Percentiles rank a stretch among this genome's conserved stretches.
Evolutionary conservation across 2,329 filamentous ascomycete species (phyloP).

Genomic region (Colletotrichum zoysiae): DNA sequence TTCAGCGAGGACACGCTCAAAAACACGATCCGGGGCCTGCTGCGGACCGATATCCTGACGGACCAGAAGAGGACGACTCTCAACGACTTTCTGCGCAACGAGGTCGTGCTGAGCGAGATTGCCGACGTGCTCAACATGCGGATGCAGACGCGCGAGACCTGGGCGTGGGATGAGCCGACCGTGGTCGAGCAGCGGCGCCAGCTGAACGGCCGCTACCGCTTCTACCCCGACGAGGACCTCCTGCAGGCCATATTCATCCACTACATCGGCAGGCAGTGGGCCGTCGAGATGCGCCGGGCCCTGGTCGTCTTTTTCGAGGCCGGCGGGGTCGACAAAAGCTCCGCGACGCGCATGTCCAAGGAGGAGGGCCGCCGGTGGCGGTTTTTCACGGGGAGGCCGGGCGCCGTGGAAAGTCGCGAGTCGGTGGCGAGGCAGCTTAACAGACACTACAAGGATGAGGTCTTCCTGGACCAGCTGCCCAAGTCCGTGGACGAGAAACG

Average conservation of each 20-base stretch:
- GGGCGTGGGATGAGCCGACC: constrained; percentile 55
- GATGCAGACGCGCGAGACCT: constrained; percentile 52
- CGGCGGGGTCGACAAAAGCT: constrained; percentile 50
- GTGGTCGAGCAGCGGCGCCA: constrained; percentile 55
- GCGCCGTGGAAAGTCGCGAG: background rate
- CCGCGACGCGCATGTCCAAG: constrained; percentile 44
- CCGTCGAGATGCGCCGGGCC: constrained; percentile 48
- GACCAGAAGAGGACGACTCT: constrained; percentile 57
- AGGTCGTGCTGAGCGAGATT: constrained; percentile 57
- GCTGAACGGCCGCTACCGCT: constrained; percentile 64
- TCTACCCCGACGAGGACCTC: constrained; percentile 67
- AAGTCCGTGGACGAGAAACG: constrained; percentile 52
- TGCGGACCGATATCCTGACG: constrained; percentile 56
- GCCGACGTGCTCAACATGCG: constrained; percentile 61
- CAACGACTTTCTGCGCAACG: constrained; percentile 54
- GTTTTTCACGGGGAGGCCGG: constrained; percentile 53
- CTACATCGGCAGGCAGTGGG: constrained; percentile 55
- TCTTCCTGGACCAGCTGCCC: constrained; percentile 70
- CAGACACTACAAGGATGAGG: constrained; percentile 56
- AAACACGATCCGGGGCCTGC: constrained; percentile 53
- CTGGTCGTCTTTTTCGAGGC: constrained; percentile 46
- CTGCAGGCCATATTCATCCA: constrained; percentile 57
- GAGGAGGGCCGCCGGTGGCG: constrained; percentile 56
- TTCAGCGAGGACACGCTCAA: constrained; percentile 50
- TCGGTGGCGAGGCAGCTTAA: constrained; percentile 51